Base-by-base conservation (phyloP, 306 rosid genomes). In the Castanea mollissima region DNA sequence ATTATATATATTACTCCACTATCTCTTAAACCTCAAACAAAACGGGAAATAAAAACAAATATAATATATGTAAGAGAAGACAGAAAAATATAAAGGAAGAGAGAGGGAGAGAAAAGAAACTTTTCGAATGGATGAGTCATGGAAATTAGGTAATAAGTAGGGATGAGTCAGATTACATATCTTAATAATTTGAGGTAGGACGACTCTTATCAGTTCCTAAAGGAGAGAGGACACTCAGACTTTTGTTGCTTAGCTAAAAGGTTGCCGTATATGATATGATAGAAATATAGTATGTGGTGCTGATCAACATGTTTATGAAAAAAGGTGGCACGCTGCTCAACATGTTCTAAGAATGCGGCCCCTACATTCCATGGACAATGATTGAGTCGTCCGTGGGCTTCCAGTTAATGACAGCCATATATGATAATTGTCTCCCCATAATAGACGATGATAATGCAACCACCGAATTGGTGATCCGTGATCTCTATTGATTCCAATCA, bases 191-290 rank as follows among this genome's bases (percentile, higher is more conserved):
- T 7, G 46, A 38, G 11, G 2, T 7, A 38, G 46, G 12, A 8
- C 46, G 46, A 41, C 46, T 41, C 46, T 41, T 8, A 41, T 7
- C 8, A 41, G 8, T 41, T 41, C 3, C 2, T 8, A 41, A 35
- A 6, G 44, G 44, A 35, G 44, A 35, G 44, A 6, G 44, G 44
- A 46, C 14, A 11, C 52, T 12, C 13, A 11, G 9, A 46, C 11
- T 68, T 78, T 74, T 78, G 72, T 35, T 59, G 49, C 71, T 63
- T 58, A 68, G 62, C 76, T 31, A 46, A 58, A 35, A 73, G 71
- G 38, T 6, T 5, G 16, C 10, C 69, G 15, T 1, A 62, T 2
- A 41, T 6, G 10, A 41, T 41, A 41, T 41, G 25, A 41, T 38
- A 19, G 73, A 20, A 41, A 41, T 16, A 34, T 46, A 23, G 11